Conservation (phyloP, 2,329 filamentous ascomycete genomes). For the Phialophora macrospora region DNA sequence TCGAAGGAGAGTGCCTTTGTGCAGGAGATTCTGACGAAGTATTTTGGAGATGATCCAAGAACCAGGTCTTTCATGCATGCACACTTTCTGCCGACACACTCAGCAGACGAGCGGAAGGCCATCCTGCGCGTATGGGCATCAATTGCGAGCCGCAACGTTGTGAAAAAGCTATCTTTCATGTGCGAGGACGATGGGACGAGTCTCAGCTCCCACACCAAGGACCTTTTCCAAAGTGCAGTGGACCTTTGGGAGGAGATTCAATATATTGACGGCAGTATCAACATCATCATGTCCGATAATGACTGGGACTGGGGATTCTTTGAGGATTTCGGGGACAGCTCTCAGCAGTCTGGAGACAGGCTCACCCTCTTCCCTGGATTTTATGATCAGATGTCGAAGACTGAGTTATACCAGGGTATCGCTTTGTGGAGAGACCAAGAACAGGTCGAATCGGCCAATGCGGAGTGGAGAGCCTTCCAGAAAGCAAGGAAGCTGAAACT, state of each 20-base stretch:
- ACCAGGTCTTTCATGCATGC: constrained; percentile 3
- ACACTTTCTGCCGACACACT: not conserved
- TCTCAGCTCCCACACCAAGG: not conserved
- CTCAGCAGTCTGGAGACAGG: not conserved
- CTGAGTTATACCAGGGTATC: not conserved
- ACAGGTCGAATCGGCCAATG: not conserved
- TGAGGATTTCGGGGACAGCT: not conserved
- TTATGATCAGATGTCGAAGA: not conserved
- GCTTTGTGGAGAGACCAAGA: constrained; percentile 2
- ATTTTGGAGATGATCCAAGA: not conserved
- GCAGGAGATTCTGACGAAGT: not conserved
- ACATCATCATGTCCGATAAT: not conserved
- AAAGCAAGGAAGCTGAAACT: not conserved
- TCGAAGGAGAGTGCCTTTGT: not conserved
- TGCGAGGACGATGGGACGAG: not conserved
- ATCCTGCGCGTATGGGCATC: not conserved
- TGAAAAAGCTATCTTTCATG: not conserved
- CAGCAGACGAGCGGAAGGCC: not conserved
- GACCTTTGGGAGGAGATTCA: not conserved
- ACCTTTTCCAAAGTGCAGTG: not conserved
- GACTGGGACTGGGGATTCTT: not conserved
- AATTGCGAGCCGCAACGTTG: not conserved
- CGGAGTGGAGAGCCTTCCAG: not conserved
- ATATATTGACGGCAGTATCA: not conserved
- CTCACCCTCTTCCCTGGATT: not conserved